Evolutionary conservation across 495 filamentous ascomycete genomes (phyloP).

Genomic region (Penicillium turbatum): DNA sequence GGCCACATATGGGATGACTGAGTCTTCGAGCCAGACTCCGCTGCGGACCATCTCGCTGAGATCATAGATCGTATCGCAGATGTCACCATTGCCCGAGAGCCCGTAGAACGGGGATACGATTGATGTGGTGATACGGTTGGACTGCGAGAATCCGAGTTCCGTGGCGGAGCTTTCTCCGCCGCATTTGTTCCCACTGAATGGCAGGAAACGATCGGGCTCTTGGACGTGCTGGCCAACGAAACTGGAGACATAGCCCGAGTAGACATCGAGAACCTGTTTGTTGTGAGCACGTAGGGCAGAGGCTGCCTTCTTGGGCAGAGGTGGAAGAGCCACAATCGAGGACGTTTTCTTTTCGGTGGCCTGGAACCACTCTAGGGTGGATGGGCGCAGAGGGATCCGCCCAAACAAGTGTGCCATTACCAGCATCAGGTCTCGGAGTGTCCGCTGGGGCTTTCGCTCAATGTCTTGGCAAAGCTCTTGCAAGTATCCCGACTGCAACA

Average conservation of each 20-base stretch:
- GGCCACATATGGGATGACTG: slow-evolving; percentile 62
- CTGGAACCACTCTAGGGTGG: slow-evolving; percentile 41
- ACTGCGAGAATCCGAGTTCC: not conserved
- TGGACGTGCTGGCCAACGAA: slow-evolving; percentile 60
- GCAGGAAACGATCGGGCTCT: slow-evolving; percentile 49
- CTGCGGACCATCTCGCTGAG: slow-evolving; percentile 57
- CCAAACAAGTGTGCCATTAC: slow-evolving; percentile 67
- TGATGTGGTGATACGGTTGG: slow-evolving; percentile 23
- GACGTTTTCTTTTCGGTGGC: slow-evolving; percentile 44
- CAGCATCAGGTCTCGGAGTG: slow-evolving; percentile 52
- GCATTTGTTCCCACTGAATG: slow-evolving; percentile 45
- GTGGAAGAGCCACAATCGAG: slow-evolving; percentile 58
- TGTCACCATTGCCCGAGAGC: slow-evolving; percentile 61
- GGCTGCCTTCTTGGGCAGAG: slow-evolving; percentile 54
- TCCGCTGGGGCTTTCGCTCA: slow-evolving; percentile 27
- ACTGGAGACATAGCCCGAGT: slow-evolving; percentile 62
- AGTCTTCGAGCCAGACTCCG: slow-evolving; percentile 67
- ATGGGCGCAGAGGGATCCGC: slow-evolving; percentile 40
- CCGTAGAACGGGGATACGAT: slow-evolving; percentile 64
- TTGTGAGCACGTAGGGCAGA: slow-evolving; percentile 58
- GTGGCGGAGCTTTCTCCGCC: not conserved
- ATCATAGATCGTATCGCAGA: slow-evolving; percentile 57
- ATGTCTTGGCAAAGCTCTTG: slow-evolving; percentile 55
- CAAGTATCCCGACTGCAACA: slow-evolving; percentile 65
- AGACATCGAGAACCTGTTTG: slow-evolving; percentile 55